Evolutionary conservation across 305 asterid species (phyloP).

Genomic region (Solanum chacoense): DNA sequence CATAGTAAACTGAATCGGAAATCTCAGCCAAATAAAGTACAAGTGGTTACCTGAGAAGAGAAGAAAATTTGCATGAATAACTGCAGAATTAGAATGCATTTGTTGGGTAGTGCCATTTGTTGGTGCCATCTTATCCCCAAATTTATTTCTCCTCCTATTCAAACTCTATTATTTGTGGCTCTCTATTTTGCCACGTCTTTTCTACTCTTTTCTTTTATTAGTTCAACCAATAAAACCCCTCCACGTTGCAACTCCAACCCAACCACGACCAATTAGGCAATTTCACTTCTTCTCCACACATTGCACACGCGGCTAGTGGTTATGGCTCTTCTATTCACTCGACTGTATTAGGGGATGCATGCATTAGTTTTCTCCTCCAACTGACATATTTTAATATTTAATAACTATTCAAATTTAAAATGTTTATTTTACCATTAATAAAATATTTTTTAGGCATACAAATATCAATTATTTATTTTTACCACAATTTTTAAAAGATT

Average conservation of each 20-base stretch:
- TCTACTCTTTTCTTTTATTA: background rate
- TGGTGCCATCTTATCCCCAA: slow-evolving; percentile 30
- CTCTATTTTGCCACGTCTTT: slow-evolving; percentile 18
- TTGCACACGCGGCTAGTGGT: background rate
- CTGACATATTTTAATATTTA: background rate
- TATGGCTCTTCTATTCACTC: background rate
- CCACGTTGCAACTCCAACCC: background rate
- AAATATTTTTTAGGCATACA: background rate
- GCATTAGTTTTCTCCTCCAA: no score
- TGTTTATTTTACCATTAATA: no score
- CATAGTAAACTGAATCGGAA: background rate
- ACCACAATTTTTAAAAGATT: no score
- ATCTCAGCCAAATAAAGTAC: background rate
- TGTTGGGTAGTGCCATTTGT: background rate
- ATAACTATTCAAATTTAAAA: no score
- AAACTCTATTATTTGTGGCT: slow-evolving; percentile 2
- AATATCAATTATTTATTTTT: no score
- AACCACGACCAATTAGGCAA: background rate
- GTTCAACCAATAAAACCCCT: background rate
- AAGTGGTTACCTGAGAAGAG: background rate
- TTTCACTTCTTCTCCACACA: background rate
- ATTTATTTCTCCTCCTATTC: background rate
- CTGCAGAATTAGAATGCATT: slow-evolving; percentile 2
- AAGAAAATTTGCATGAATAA: background rate
- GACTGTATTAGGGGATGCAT: background rate